Percentiles rank a stretch among this genome's conserved stretches.
These are phyloP conservation scores for Fragaria vesca DNA, from an alignment of 306 rosid species.

Conservation along the genomic window DNA sequence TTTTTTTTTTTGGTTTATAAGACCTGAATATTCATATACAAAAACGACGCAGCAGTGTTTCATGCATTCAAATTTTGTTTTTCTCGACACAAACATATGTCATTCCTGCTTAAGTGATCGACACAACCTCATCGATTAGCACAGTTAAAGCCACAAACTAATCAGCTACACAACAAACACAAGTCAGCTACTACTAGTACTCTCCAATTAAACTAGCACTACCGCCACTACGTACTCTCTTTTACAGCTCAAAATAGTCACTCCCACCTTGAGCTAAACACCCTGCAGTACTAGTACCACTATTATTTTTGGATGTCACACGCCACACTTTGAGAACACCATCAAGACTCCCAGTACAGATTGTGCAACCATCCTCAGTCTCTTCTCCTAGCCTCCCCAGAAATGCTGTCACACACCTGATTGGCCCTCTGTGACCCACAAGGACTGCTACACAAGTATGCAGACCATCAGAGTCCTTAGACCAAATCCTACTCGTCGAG, in stretches of 20 bases:
- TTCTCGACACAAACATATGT: neutral
- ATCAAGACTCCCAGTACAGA: slow-evolving; percentile 84
- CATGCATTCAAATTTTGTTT: neutral
- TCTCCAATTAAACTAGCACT: too few species aligned
- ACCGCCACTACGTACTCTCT: too few species aligned
- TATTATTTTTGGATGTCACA: slow-evolving; percentile 39
- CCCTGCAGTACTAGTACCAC: neutral
- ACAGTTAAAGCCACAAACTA: neutral
- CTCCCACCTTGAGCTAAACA: slow-evolving; percentile 32
- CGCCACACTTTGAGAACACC: slow-evolving; percentile 89
- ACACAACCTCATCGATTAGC: neutral
- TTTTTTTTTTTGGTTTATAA: neutral
- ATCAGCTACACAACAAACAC: neutral
- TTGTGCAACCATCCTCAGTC: slow-evolving; percentile 43
- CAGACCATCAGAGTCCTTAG: slow-evolving; percentile 51
- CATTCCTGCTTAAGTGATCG: neutral
- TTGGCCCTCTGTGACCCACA: slow-evolving; percentile 87
- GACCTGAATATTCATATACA: neutral
- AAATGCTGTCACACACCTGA: slow-evolving; percentile 60
- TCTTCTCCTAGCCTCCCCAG: slow-evolving; percentile 39
- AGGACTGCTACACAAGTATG: slow-evolving; percentile 76
- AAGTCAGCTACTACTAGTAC: neutral
- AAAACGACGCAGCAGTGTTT: neutral
- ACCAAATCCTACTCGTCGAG: slow-evolving; percentile 77
- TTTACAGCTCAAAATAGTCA: slow-evolving; percentile 57